These are phyloP conservation scores for Mycena belliarum DNA, from an alignment of 768 basidiomycete species.

Conservation along the genomic window DNA sequence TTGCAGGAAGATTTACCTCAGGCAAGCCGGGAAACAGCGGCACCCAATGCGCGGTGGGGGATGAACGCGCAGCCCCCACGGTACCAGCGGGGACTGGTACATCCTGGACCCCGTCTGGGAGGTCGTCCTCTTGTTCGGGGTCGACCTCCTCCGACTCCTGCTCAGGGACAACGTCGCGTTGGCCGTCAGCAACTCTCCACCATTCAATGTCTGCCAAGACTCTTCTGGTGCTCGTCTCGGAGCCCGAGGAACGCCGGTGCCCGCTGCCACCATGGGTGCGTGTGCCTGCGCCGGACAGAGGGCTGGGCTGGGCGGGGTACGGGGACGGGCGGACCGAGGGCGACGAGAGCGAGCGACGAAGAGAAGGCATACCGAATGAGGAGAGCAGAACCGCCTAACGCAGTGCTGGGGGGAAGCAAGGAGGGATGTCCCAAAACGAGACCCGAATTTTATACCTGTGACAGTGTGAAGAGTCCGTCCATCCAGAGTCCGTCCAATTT, in stretches of 20 bases:
- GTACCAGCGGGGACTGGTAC: slow-evolving; percentile 30
- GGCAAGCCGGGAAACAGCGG: slow-evolving; percentile 26
- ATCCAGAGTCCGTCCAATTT: too few species aligned
- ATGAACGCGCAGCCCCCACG: slow-evolving; percentile 40
- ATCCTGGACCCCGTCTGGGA: slow-evolving; percentile 33
- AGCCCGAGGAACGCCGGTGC: slow-evolving; percentile 66
- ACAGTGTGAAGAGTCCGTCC: too few species aligned
- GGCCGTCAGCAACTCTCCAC: slow-evolving; percentile 80
- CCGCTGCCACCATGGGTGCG: slow-evolving; percentile 42
- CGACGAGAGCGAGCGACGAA: slow-evolving; percentile 75
- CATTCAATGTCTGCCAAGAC: slow-evolving; percentile 87
- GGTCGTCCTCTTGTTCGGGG: slow-evolving; percentile 44
- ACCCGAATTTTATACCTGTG: too few species aligned
- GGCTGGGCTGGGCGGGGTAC: slow-evolving; percentile 50
- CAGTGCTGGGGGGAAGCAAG: slow-evolving; percentile 43
- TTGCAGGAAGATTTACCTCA: slow-evolving; percentile 38
- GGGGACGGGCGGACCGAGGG: slow-evolving; percentile 70
- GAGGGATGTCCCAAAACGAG: neutral
- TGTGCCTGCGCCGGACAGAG: slow-evolving; percentile 24
- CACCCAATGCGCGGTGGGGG: slow-evolving; percentile 37
- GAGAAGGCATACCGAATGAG: slow-evolving; percentile 59
- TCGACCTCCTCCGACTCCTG: slow-evolving; percentile 19
- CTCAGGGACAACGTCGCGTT: slow-evolving; percentile 42
- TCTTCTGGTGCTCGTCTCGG: slow-evolving; percentile 62
- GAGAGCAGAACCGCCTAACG: slow-evolving; percentile 49